These are phyloP conservation scores for Pseudogymnoascus sp. DNA, from an alignment of 2,329 filamentous ascomycete species.

Conservation along the genomic window DNA sequence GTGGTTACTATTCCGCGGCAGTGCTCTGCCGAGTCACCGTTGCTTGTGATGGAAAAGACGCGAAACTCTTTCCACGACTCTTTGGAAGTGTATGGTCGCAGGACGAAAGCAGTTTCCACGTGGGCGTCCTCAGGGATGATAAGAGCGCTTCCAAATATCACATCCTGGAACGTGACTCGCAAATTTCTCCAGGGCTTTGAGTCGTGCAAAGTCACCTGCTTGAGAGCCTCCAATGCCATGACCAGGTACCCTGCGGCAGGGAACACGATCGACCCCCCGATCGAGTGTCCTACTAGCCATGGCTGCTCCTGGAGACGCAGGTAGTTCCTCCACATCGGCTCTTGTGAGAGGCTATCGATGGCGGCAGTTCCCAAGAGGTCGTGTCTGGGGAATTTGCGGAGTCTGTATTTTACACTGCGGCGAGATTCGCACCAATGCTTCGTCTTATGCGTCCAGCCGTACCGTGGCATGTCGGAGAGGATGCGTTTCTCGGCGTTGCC, in stretches of 20 bases:
- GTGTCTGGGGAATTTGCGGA: conserved; percentile 37
- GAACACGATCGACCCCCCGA: conserved; percentile 44
- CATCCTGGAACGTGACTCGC: background rate
- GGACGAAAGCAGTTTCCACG: background rate
- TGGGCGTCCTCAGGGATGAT: background rate
- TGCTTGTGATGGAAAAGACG: background rate
- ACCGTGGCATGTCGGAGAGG: conserved; percentile 41
- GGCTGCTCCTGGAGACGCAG: conserved; percentile 36
- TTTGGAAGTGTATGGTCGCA: background rate
- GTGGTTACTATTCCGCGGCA: background rate
- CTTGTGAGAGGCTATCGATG: conserved; percentile 15
- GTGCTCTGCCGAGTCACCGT: background rate
- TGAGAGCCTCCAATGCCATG: conserved; percentile 41
- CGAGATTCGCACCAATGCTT: conserved; percentile 48
- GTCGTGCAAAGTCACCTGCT: background rate
- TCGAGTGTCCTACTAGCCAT: conserved; percentile 45
- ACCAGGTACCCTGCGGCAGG: conserved; percentile 44
- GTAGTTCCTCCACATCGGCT: conserved; percentile 25
- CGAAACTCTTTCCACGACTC: background rate
- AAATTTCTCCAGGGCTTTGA: background rate
- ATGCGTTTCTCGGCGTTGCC: background rate
- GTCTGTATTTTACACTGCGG: conserved; percentile 38
- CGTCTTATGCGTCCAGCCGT: conserved; percentile 46
- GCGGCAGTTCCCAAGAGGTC: conserved; percentile 40
- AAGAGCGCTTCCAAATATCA: background rate